Evolutionary conservation across 352 stramenopile species (phyloP).

Genomic region (Phytophthora megakarya): DNA sequence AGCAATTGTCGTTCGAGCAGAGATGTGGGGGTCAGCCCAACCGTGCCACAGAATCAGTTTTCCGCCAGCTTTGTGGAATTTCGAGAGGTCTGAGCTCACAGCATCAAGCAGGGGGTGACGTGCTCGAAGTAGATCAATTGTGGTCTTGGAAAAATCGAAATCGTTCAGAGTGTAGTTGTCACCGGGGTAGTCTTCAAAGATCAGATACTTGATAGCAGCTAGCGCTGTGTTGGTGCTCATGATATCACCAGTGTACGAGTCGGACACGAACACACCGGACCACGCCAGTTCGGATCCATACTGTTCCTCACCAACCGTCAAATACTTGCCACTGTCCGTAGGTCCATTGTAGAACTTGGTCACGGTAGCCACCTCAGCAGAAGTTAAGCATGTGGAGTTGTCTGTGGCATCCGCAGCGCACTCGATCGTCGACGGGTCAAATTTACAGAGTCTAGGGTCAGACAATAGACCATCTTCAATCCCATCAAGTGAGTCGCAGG

Average conservation of each 20-base stretch:
- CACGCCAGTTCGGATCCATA: conserved; percentile 51
- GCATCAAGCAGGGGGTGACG: conserved; percentile 45
- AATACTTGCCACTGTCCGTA: conserved; percentile 30
- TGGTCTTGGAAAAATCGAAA: conserved; percentile 44
- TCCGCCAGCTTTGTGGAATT: conserved; percentile 40
- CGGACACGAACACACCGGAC: conserved; percentile 45
- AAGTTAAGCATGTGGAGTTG: conserved; percentile 46
- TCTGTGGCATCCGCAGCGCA: conserved; percentile 30
- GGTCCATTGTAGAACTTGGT: conserved; percentile 50
- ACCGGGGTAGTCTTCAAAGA: conserved; percentile 42
- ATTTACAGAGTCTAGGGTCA: conserved; percentile 43
- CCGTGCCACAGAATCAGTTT: conserved; percentile 57
- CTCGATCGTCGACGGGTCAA: conserved; percentile 38
- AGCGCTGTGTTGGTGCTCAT: conserved; percentile 43
- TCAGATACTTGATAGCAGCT: conserved; percentile 46
- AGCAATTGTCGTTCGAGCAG: conserved; percentile 48
- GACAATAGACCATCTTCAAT: conserved; percentile 44
- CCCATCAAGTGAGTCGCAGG: conserved; percentile 43
- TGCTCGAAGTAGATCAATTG: conserved; percentile 38
- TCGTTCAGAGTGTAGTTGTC: conserved; percentile 50
- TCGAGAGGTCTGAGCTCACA: conserved; percentile 42
- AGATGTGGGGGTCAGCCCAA: conserved; percentile 55
- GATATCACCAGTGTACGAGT: conserved; percentile 26
- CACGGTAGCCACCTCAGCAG: conserved; percentile 33
- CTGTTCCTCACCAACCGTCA: conserved; percentile 51